Conservation (phyloP, 306 rosid species). For the Canavalia gladiata region DNA sequence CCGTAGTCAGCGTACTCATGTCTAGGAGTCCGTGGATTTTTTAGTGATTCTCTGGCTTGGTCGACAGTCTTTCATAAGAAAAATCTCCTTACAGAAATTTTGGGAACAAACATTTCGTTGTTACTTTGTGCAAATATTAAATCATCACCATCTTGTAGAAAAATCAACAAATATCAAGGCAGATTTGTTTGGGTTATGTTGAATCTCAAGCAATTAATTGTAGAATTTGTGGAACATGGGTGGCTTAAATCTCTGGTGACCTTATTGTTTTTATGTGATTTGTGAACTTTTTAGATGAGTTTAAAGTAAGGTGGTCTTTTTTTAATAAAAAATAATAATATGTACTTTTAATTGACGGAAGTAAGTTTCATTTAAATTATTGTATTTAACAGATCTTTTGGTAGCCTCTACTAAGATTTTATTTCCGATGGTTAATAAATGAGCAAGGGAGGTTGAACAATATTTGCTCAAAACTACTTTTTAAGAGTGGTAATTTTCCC, state of each 20-base stretch:
- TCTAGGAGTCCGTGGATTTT: slow-evolving; percentile 20
- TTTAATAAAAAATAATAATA: no score
- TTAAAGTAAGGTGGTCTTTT: background rate
- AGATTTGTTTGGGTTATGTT: slow-evolving; percentile 25
- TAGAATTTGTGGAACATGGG: slow-evolving; percentile 4
- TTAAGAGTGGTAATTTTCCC: background rate
- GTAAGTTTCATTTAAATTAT: slow-evolving; percentile 1
- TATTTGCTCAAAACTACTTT: background rate
- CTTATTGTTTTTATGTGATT: background rate
- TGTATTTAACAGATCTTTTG: background rate
- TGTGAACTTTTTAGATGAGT: background rate
- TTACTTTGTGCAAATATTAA: slow-evolving; percentile 32
- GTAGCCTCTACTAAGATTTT: background rate
- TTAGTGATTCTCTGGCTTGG: slow-evolving; percentile 30
- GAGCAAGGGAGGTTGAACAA: background rate
- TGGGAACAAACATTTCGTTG: slow-evolving; percentile 29
- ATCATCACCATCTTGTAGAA: slow-evolving; percentile 26
- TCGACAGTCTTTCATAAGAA: slow-evolving; percentile 37
- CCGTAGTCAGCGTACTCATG: background rate
- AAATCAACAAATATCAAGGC: slow-evolving; percentile 21
- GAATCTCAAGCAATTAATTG: background rate
- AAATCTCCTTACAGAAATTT: slow-evolving; percentile 2
- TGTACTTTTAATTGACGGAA: background rate
- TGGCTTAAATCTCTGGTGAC: background rate
- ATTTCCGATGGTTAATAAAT: background rate